Base-by-base conservation (phyloP, 306 rosid species). In the Dalbergia cultrata region DNA sequence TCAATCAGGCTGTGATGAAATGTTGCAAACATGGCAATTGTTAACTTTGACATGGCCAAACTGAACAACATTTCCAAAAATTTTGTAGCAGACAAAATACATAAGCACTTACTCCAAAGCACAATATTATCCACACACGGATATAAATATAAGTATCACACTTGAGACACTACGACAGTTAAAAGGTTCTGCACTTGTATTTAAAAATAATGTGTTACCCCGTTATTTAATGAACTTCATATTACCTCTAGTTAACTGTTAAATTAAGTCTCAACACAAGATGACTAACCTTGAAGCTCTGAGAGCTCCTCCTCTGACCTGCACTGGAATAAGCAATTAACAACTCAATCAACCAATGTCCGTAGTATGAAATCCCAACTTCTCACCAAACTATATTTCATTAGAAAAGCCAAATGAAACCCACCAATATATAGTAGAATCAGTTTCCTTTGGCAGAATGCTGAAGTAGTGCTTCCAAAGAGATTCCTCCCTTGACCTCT, bases 231-330 rank as follows among this genome's bases (percentile, higher is more conserved):
- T 53, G 19, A 14, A 9, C 4, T 11, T 7, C 10, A 7, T 54
- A 54, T 54, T 26, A 26, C 31, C 26, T 8, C 6, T 54, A 16
- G 60, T 17, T 54, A 52, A 52, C 58, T n/a, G 17, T 17, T n/a
- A 54, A 54, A 54, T 54, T 26, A 54, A 5, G 22, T n/a, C 26
- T 54, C 22, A 54, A 54, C 5, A 63, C 12, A 34, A 62, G 12
- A 44, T 61, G 64, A 85, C 91, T 71, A 83, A 95, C 99, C 97
- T 91, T 89, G 95, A 77, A 93, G 88, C 69, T 93, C 94, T 9
- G 84, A 77, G 47, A 95, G 98, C 95, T 95, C 99, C 88, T 93
- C 94, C 89, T 93, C 98, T 91, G 97, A 95, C 99, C 99, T 95
- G 99, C 97, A 81, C 99, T 90, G 97, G 85, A 95, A 89, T 87